Percentiles rank a stretch among this genome's conserved stretches.
phyloP scores from a whole-genome alignment of 1,284 basidiomycete genomes.

The Coriolopsis trogii region DNA sequence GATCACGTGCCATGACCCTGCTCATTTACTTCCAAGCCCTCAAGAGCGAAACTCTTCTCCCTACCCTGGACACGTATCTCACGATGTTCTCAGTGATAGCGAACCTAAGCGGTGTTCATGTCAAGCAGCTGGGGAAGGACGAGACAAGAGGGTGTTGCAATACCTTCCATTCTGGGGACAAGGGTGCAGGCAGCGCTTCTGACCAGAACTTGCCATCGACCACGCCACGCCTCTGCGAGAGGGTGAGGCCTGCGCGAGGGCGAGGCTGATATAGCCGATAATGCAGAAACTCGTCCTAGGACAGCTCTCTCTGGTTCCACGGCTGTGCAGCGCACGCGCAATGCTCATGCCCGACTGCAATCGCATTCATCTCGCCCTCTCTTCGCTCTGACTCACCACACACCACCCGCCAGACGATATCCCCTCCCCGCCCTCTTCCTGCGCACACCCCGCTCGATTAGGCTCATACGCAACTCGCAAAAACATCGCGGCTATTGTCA shows the following conservation, averaged over 20 bases:
- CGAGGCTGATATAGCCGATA: conserved; percentile 21
- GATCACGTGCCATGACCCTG: conserved; percentile 15
- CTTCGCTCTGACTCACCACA: background rate
- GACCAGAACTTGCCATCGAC: conserved; percentile 11
- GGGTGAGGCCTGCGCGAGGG: conserved; percentile 3
- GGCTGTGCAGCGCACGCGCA: conserved; percentile 1
- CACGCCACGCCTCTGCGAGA: conserved; percentile 10
- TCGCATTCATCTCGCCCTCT: background rate
- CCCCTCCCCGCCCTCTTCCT: background rate
- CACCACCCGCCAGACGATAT: background rate
- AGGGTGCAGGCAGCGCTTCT: no score
- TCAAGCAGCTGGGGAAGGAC: no score
- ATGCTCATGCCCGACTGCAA: background rate
- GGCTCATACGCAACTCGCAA: no score
- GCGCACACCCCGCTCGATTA: no score
- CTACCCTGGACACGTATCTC: no score
- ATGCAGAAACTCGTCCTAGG: conserved; percentile 1
- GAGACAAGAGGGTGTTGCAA: background rate
- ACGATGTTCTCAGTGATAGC: no score
- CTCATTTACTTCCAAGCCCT: background rate
- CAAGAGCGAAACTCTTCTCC: no score
- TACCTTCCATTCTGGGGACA: conserved; percentile 13
- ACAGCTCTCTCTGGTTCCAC: background rate
- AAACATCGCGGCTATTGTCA: no score
- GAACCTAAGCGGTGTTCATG: no score